These are phyloP conservation scores for Cryphonectria japonica DNA, from an alignment of 2,329 filamentous ascomycete genomes.

Conservation along the genomic window DNA sequence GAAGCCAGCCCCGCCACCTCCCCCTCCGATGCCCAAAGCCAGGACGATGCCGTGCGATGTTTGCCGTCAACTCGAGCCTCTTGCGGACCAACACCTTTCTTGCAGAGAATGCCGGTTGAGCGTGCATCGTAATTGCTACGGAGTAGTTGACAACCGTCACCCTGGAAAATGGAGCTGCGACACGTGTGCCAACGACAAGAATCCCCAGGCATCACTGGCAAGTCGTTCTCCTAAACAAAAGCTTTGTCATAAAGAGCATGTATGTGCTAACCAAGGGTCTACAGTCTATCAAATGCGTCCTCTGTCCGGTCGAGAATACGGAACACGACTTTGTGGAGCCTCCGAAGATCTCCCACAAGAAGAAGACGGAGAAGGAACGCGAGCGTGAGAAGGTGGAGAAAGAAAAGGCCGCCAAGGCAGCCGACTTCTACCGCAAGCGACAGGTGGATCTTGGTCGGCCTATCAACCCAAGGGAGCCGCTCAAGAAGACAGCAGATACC, in stretches of 20 bases:
- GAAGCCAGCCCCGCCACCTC: slow-evolving; percentile 62
- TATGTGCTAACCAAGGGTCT: slow-evolving; percentile 16
- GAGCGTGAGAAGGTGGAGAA: slow-evolving; percentile 87
- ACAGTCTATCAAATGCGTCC: slow-evolving; percentile 85
- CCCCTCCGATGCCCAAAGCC: slow-evolving; percentile 78
- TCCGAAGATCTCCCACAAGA: slow-evolving; percentile 82
- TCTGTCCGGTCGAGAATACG: slow-evolving; percentile 83
- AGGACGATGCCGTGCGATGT: slow-evolving; percentile 82
- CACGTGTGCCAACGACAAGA: slow-evolving; percentile 93
- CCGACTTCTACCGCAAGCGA: slow-evolving; percentile 79
- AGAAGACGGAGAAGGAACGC: slow-evolving; percentile 83
- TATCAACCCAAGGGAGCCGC: slow-evolving; percentile 79
- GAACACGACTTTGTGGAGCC: slow-evolving; percentile 84
- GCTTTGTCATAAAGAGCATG: neutral
- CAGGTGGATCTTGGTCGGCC: slow-evolving; percentile 87
- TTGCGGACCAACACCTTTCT: slow-evolving; percentile 72
- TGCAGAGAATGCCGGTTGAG: slow-evolving; percentile 90
- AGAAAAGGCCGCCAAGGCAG: slow-evolving; percentile 77
- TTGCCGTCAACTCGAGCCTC: slow-evolving; percentile 74
- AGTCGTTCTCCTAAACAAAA: slow-evolving; percentile 41
- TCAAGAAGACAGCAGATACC: slow-evolving; percentile 94
- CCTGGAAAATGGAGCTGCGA: slow-evolving; percentile 91
- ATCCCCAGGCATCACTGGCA: slow-evolving; percentile 88
- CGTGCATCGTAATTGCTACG: slow-evolving; percentile 91
- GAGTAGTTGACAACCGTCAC: slow-evolving; percentile 71